Evolutionary conservation across 176 grass and related monocot species (phyloP), one percentile per base, ranked within the genome.

Genomic region (Stipa capillata): DNA sequence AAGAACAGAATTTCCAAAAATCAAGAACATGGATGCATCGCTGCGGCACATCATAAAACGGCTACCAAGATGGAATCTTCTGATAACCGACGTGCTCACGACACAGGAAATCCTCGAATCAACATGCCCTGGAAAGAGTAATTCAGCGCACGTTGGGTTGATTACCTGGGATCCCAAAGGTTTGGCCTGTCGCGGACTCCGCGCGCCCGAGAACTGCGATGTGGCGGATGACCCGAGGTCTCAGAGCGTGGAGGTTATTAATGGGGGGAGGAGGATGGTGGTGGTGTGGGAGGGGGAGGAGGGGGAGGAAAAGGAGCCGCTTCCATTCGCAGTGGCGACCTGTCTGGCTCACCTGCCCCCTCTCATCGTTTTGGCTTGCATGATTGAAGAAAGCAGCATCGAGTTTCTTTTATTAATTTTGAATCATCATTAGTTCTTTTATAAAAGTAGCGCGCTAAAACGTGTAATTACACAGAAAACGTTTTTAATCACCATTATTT

Each of bases 101-200:
- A 15, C 14, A 21, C 18, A 0, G 7, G 2, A 28, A 55, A 44
- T 43, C 2, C 12, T 63, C 61, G 10, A 37, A 76, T 47, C 37
- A 68, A 58, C 14, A 58, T n/a, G 6, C 39, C 0, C 1, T 24
- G 8, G 24, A 21, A n/a, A 65, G 18, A 75, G 2, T 54, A 48
- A 75, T 65, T 64, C 15, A 64, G 14, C 65, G 65, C 37, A 40
- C 34, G 12, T 63, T 7, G 7, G 59, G 33, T 56, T 58, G 41
- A 27, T 47, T 72, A 82, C 79, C 79, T 82, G 37, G 31, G 64
- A 69, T 58, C 37, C 32, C 47, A 8, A n/a, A 68, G 72, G 33
- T 23, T 48, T 16, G 52, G 35, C 41, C 29, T 25, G 27, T 10
- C 11, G 25, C 13, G 58, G n/a, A 5, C 48, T 42, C 60, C 37